Evolutionary conservation across 306 rosid genomes (phyloP), one percentile per base, ranked within the genome.

Genomic region (Aeschynomene evenia): DNA sequence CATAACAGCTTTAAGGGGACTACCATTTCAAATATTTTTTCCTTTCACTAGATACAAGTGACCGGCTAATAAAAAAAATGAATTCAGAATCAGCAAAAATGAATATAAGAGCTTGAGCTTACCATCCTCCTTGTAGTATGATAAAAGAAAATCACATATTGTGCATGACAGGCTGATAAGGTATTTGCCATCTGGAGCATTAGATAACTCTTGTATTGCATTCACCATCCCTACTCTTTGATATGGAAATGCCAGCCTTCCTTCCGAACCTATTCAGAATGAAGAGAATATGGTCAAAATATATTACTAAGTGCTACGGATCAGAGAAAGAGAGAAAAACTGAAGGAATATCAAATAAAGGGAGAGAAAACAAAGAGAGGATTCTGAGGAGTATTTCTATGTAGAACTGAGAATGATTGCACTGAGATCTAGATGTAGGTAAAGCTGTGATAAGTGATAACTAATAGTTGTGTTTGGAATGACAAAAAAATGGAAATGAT

Each of bases 231-330:
- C 97, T 72, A 84, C 79, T 79, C 99, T 83, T 86, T 94, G 99
- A 85, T 88, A 91, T 63, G 99, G 95, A 79, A 88, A 89, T 18
- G 96, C 84, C 72, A 94, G 87, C 78, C 99, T 94, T 78, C 99
- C 99, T 85, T 90, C 99, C 20, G 95, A 85, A 31, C 99, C 97
- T 94, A 79, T 39, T 69, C 7, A 74, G 66, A 78, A 69, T 28
- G 57, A 75, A 80, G n/a, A 77, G 29, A 9, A 16, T 16, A 43
- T 45, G 66, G 69, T 68, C 42, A 72, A 77, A 65, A 77, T 49
- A 71, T 59, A 80, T 49, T 57, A 62, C 11, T 57, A 59, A 15
- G 9, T 45, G 51, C 1, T 14, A 20, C n/a, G 1, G 5, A 45
- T 45, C 51, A n/a, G 20, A 45, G 51, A 45, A 45, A n/a, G 2